phyloP scores from a whole-genome alignment of 306 rosid species.

The Vicia villosa region DNA sequence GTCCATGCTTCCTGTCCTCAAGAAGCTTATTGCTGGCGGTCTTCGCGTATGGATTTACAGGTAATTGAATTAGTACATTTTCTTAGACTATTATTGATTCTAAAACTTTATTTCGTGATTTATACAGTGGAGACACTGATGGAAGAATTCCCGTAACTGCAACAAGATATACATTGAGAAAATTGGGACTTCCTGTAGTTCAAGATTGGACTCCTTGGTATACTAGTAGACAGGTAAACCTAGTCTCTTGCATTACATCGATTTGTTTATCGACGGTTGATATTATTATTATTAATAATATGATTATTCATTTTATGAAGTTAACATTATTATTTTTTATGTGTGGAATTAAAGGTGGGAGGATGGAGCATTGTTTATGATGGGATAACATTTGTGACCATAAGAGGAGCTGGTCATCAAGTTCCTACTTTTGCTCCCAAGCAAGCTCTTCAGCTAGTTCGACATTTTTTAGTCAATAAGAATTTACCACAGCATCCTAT shows the following conservation, averaged over 20 bases:
- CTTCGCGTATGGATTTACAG: slow-evolving; percentile 82
- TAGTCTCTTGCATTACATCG: neutral
- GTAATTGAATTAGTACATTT: slow-evolving; percentile 32
- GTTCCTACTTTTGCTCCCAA: slow-evolving; percentile 56
- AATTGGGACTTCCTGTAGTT: slow-evolving; percentile 42
- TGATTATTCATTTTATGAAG: neutral
- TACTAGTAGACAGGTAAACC: slow-evolving; percentile 44
- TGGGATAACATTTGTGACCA: slow-evolving; percentile 50
- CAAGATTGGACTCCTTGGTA: slow-evolving; percentile 66
- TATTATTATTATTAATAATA: neutral
- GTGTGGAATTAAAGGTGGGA: slow-evolving; percentile 41
- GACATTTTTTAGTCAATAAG: slow-evolving; percentile 46
- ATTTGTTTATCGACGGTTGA: neutral
- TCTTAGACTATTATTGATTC: no score
- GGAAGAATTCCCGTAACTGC: slow-evolving; percentile 56
- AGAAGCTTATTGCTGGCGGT: slow-evolving; percentile 69
- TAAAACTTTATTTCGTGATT: neutral
- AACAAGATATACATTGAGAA: slow-evolving; percentile 51
- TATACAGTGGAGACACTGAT: slow-evolving; percentile 55
- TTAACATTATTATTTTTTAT: neutral
- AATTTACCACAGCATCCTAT: slow-evolving; percentile 46
- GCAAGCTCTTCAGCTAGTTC: slow-evolving; percentile 52
- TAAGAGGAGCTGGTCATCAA: slow-evolving; percentile 65
- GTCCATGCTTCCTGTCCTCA: slow-evolving; percentile 67
- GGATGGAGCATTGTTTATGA: slow-evolving; percentile 46